Evolutionary conservation across 2,329 filamentous ascomycete genomes (phyloP).

Genomic region (Sphaerulina populicola): DNA sequence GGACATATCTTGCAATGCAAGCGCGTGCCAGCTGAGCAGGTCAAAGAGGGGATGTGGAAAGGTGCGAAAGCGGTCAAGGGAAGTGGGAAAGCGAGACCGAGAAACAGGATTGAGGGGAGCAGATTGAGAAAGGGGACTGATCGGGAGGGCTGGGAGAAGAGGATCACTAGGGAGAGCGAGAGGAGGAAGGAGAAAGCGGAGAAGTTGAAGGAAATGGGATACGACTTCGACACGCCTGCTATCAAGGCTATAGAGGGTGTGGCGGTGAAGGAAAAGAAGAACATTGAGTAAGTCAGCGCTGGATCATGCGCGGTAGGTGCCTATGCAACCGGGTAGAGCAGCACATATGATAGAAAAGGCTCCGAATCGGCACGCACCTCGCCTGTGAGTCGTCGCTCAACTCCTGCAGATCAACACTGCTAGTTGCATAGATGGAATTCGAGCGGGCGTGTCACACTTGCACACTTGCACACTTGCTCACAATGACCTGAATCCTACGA

Average conservation of each 20-base stretch:
- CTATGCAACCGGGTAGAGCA: no score
- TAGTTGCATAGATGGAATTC: no score
- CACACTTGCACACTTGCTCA: no score
- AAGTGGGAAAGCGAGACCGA: slow-evolving; percentile 70
- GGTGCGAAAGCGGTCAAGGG: slow-evolving; percentile 56
- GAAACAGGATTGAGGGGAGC: slow-evolving; percentile 75
- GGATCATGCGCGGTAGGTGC: no score
- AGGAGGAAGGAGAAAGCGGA: slow-evolving; percentile 60
- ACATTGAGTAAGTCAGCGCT: slow-evolving; percentile 25
- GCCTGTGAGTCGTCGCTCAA: no score
- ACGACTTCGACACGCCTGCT: slow-evolving; percentile 68
- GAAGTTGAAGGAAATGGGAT: slow-evolving; percentile 71
- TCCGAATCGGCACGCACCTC: no score
- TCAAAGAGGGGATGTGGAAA: slow-evolving; percentile 78
- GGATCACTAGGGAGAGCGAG: slow-evolving; percentile 63
- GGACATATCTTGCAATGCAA: slow-evolving; percentile 88
- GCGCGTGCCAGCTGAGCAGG: slow-evolving; percentile 63
- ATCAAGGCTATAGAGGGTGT: slow-evolving; percentile 57
- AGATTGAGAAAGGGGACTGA: slow-evolving; percentile 64
- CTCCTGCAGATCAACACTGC: no score
- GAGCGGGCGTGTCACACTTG: no score
- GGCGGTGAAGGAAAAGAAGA: slow-evolving; percentile 33
- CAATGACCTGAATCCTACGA: no score
- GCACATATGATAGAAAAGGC: no score
- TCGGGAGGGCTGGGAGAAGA: slow-evolving; percentile 69